These are phyloP conservation scores for Vitis hybrid DNA, from an alignment of 177 flowering plant genomes.

Conservation along the genomic window DNA sequence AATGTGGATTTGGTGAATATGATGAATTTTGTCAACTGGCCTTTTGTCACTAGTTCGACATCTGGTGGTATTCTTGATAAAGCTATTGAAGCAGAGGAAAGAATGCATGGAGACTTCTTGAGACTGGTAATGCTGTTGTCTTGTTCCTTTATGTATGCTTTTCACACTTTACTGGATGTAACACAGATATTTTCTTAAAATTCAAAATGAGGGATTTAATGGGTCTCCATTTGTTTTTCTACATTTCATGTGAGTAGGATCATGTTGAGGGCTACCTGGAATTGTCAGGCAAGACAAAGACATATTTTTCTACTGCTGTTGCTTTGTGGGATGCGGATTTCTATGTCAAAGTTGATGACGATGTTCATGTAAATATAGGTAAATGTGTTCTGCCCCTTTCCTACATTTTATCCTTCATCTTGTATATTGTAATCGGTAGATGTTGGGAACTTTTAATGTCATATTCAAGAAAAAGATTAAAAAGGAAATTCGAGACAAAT, in stretches of 20 bases:
- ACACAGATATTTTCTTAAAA: not conserved
- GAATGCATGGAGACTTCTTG: constrained; percentile 66
- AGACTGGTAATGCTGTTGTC: constrained; percentile 52
- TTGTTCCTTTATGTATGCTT: not conserved
- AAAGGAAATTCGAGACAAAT: no score
- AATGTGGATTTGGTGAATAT: constrained; percentile 8
- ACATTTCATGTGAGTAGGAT: constrained; percentile 44
- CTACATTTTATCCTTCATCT: not conserved
- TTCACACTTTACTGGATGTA: not conserved
- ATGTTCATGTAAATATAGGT: constrained; percentile 94
- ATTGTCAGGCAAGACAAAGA: constrained; percentile 89
- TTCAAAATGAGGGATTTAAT: not conserved
- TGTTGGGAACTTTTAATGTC: no score
- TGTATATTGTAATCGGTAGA: not conserved
- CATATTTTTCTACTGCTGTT: constrained; percentile 81
- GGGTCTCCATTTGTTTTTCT: not conserved
- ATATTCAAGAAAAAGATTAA: no score
- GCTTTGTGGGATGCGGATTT: constrained; percentile 87
- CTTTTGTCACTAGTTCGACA: constrained; percentile 42
- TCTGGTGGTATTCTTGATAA: constrained; percentile 70
- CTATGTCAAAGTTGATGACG: constrained; percentile 93
- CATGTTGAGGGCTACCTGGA: constrained; percentile 93
- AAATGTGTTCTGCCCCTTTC: constrained; percentile 3
- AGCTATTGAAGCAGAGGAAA: constrained; percentile 78
- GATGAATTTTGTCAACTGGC: constrained; percentile 1